phyloP scores from a whole-genome alignment of 805 yeast species.

The Spathaspora sp. region DNA sequence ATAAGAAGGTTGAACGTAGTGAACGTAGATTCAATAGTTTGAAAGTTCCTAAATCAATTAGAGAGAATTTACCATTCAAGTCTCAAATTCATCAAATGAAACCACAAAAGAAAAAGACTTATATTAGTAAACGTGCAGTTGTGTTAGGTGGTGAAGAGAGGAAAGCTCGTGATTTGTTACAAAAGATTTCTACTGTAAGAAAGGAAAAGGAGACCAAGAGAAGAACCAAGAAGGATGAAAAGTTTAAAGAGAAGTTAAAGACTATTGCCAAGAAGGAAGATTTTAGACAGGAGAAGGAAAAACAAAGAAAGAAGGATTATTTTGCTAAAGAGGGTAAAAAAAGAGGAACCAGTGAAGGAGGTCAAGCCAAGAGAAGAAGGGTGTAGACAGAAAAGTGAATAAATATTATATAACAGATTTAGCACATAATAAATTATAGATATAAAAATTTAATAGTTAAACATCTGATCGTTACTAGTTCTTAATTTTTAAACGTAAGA shows the following conservation, averaged over 20 bases:
- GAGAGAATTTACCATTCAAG: slow-evolving; percentile 79
- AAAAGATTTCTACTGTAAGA: slow-evolving; percentile 78
- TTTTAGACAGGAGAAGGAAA: slow-evolving; percentile 66
- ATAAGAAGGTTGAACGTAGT: slow-evolving; percentile 72
- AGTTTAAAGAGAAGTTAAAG: slow-evolving; percentile 72
- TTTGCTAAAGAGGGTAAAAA: slow-evolving; percentile 71
- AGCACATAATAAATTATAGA: no score
- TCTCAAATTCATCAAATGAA: slow-evolving; percentile 88
- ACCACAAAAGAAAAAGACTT: slow-evolving; percentile 80
- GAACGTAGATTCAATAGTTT: slow-evolving; percentile 86
- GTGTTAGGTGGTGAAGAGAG: slow-evolving; percentile 89
- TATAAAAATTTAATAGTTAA: no score
- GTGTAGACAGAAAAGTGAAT: slow-evolving; percentile 10
- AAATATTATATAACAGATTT: neutral
- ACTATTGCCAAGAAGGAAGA: slow-evolving; percentile 74
- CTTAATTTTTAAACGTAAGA: neutral
- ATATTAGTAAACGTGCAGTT: slow-evolving; percentile 86
- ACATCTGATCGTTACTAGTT: neutral
- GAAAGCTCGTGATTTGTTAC: slow-evolving; percentile 86
- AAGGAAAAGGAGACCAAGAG: slow-evolving; percentile 82
- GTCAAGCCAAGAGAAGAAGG: slow-evolving; percentile 30
- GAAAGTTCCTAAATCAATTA: slow-evolving; percentile 77
- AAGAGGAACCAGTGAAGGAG: slow-evolving; percentile 39
- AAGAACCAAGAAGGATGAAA: slow-evolving; percentile 65
- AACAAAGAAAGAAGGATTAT: slow-evolving; percentile 82